Evolutionary conservation across 2,329 filamentous ascomycete species (phyloP).

Genomic region (Aureobasidium sp.): DNA sequence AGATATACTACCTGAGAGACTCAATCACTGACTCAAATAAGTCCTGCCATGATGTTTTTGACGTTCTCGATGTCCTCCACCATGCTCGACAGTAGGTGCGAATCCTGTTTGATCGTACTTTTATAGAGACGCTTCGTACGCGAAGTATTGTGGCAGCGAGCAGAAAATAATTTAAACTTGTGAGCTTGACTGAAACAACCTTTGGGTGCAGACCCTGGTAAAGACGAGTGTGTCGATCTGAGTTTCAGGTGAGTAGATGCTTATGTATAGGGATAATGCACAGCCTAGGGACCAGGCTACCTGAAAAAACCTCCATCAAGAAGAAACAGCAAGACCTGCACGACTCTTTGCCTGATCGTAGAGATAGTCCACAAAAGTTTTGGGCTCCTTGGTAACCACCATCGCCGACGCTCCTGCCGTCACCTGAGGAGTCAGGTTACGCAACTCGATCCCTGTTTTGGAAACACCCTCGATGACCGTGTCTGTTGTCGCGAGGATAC

Average conservation of each 20-base stretch:
- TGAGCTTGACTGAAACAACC: too few relatives aligned
- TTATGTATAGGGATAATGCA: neutral
- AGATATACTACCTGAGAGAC: too few relatives aligned
- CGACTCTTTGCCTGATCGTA: slow-evolving; percentile 19
- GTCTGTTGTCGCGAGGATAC: slow-evolving; percentile 32
- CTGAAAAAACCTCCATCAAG: neutral
- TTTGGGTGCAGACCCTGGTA: too few relatives aligned
- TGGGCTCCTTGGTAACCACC: slow-evolving; percentile 32
- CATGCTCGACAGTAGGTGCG: too few relatives aligned
- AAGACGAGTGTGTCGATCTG: neutral
- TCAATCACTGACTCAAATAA: too few relatives aligned
- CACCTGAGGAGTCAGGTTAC: slow-evolving; percentile 19
- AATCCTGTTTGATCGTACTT: too few relatives aligned
- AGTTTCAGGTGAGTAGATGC: neutral
- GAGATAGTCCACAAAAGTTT: slow-evolving; percentile 35
- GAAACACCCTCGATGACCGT: slow-evolving; percentile 23
- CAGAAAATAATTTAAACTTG: neutral
- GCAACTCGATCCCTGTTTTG: slow-evolving; percentile 25
- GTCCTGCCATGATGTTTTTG: too few relatives aligned
- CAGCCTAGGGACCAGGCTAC: neutral
- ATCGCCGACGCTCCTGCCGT: slow-evolving; percentile 21
- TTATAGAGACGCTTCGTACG: too few relatives aligned
- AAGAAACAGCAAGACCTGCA: neutral
- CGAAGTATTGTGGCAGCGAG: neutral
- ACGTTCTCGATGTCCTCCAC: too few relatives aligned